Base-by-base conservation (phyloP, 176 grass and related monocot species). In the Hyparrhenia diplandra region DNA sequence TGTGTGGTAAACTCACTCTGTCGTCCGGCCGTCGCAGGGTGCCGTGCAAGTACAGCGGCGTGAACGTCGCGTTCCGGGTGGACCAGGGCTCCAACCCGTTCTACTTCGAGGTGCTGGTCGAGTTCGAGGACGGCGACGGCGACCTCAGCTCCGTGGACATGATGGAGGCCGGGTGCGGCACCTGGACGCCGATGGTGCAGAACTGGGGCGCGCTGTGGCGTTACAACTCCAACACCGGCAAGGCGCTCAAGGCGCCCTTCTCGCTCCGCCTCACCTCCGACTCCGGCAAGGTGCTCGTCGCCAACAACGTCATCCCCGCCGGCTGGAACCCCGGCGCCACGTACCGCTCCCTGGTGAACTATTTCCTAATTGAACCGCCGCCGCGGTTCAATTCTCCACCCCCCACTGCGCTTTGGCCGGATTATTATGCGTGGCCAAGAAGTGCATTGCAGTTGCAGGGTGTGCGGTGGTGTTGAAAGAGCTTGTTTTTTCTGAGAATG, bases 71-170 rank as follows among this genome's bases (percentile, higher is more conserved):
- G 36, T 95, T 95, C 85, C 58, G 64, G 51, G 85, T 95, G 59
- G 90, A 92, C 76, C 82, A 81, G 29, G 93, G 93, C 1, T 85
- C 87, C 1, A 95, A 92, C 85, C 87, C 89, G 0, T 86, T 86
- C 79, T 92, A 95, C 82, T 29, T 95, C 8, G 85, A 91, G 52
- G 87, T 95, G 6, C 66, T 92, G 3, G 60, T 95, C 39, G 93
- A 92, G 79, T 95, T 88, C 93, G 93, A 92, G 77, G 83, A 80
- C 40, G 93, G 80, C 36, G 93, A 92, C 71, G 93, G 93, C 57
- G 90, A 92, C 78, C 82, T 92, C 58, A 77, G 4, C 43, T 37
- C 85, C 20, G 90, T 92, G 14, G 69, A 84, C 2, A 28, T 95
- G 8, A 90, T 78, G 93, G 80, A 92, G 69, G 81, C 81, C n/a